Percentiles rank a stretch among this genome's conserved stretches.
These are phyloP conservation scores for Aspergillus caelatus DNA, from an alignment of 2,329 filamentous ascomycete genomes.

Conservation along the genomic window DNA sequence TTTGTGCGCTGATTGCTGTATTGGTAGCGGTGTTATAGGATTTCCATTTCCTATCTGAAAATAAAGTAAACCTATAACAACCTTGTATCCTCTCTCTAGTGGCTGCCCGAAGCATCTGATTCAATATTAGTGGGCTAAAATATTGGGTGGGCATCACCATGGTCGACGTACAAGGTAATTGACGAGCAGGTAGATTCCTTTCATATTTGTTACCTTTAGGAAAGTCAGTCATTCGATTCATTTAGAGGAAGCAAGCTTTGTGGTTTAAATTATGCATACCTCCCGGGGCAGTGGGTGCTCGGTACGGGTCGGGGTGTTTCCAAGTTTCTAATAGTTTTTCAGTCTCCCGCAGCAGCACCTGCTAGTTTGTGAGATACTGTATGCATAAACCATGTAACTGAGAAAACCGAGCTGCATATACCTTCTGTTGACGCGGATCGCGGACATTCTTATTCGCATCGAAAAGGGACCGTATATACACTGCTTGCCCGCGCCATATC, in stretches of 20 bases:
- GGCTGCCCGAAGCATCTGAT: slow-evolving; percentile 18
- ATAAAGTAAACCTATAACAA: background rate
- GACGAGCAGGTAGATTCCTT: slow-evolving; percentile 81
- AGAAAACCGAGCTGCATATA: slow-evolving; percentile 46
- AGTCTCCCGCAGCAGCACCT: slow-evolving; percentile 85
- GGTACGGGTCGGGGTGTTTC: slow-evolving; percentile 97
- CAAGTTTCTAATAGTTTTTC: slow-evolving; percentile 86
- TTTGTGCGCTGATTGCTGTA: background rate
- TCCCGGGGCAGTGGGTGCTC: slow-evolving; percentile 86
- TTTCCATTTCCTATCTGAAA: background rate
- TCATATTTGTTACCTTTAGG: slow-evolving; percentile 87
- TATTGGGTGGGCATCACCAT: background rate
- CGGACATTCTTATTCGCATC: slow-evolving; percentile 86
- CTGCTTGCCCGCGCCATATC: slow-evolving; percentile 91
- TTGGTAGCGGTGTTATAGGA: background rate
- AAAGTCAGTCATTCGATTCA: slow-evolving; percentile 20
- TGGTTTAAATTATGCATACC: slow-evolving; percentile 58
- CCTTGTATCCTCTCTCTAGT: background rate
- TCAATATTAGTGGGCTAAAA: slow-evolving; percentile 8
- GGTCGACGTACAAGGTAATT: slow-evolving; percentile 72
- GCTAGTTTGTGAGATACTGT: slow-evolving; percentile 11
- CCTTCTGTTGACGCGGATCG: slow-evolving; percentile 83
- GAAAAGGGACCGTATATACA: slow-evolving; percentile 94
- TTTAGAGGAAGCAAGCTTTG: background rate
- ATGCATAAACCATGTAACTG: background rate